Evolutionary conservation across 192 early-diverging fungal species (phyloP), one percentile per base, ranked within the genome.

Genomic region (Phlyctochytrium bullatum): DNA sequence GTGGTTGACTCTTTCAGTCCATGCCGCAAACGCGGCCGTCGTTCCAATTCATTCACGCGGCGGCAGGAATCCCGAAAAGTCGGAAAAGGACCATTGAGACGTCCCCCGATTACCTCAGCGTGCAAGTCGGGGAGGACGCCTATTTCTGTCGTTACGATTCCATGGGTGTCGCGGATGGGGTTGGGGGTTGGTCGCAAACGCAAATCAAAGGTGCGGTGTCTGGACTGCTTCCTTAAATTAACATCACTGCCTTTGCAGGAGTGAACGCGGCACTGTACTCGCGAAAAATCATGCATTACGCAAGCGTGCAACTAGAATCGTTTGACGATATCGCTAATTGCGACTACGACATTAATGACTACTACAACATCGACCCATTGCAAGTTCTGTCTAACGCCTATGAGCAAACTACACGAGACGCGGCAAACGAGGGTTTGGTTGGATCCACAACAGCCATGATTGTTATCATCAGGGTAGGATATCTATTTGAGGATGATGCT

Each of bases 231-330:
- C 34, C 24, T 25, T 27, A 34, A 14, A 31, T 54, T 66, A 25
- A 56, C 31, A 27, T 75, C 17, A 40, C 27, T 36, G 56, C 36
- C 24, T 69, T 31, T 72, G n/a, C n/a, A 90, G 90, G 90, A 50
- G 94, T 93, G 0, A 90, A 98, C 66, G 90, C 97, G 40, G 91
- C 94, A 20, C 77, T 95, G 31, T 98, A 91, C 80, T 90, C 94
- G 23, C 86, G 91, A 51, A 91, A 92, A 67, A 72, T 98, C 62
- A 98, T 98, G 97, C 95, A 97, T 75, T 91, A 97, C 68, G 86
- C 88, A 34, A 88, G 83, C 59, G 52, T 81, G 29, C 93, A 96
- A 72, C 64, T 97, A 12, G 93, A 92, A 67, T 89, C 88, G 54
- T 91, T 89, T 73, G 92, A 96, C 65, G 90, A 93, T 62, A 81